Conservation (phyloP, 1,139 yeast genomes). For the Debaryomyces singareniensis region DNA sequence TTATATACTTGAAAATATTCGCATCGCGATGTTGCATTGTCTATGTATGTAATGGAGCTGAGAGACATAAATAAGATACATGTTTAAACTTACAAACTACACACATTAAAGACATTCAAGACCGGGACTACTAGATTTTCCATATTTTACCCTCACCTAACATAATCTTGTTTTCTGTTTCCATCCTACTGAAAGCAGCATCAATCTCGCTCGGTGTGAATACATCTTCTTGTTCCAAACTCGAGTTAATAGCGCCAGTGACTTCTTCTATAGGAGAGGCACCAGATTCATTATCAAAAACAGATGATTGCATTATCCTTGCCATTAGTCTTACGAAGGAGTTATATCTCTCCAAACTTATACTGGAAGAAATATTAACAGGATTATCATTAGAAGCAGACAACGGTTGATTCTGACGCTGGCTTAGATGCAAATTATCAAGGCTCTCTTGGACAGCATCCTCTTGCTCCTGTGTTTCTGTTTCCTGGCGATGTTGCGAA, state of each 20-base stretch:
- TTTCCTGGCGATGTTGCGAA: slow-evolving; percentile 6
- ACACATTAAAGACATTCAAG: too few species aligned
- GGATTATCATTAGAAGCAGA: slow-evolving; percentile 13
- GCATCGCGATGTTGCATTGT: too few species aligned
- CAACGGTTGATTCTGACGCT: slow-evolving; percentile 15
- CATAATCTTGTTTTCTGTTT: slow-evolving; percentile 52
- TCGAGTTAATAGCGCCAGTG: slow-evolving; percentile 41
- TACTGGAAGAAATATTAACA: slow-evolving; percentile 15
- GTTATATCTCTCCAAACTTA: slow-evolving; percentile 46
- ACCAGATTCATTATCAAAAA: slow-evolving; percentile 39
- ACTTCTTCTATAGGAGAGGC: slow-evolving; percentile 42
- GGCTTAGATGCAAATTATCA: slow-evolving; percentile 17
- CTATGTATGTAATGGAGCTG: too few species aligned
- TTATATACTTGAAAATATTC: too few species aligned
- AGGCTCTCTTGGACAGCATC: slow-evolving; percentile 20
- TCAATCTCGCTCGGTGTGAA: slow-evolving; percentile 47
- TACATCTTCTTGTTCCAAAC: slow-evolving; percentile 55
- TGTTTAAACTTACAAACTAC: too few species aligned
- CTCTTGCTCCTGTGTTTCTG: slow-evolving; percentile 10
- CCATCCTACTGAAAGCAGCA: slow-evolving; percentile 49
- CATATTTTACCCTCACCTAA: slow-evolving; percentile 57
- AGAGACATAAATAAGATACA: too few species aligned
- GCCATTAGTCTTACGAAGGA: slow-evolving; percentile 42
- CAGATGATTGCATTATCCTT: slow-evolving; percentile 36
- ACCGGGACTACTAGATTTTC: slow-evolving; percentile 41